Conservation (phyloP, 2,329 filamentous ascomycete genomes). For the Colletotrichum lentis region DNA sequence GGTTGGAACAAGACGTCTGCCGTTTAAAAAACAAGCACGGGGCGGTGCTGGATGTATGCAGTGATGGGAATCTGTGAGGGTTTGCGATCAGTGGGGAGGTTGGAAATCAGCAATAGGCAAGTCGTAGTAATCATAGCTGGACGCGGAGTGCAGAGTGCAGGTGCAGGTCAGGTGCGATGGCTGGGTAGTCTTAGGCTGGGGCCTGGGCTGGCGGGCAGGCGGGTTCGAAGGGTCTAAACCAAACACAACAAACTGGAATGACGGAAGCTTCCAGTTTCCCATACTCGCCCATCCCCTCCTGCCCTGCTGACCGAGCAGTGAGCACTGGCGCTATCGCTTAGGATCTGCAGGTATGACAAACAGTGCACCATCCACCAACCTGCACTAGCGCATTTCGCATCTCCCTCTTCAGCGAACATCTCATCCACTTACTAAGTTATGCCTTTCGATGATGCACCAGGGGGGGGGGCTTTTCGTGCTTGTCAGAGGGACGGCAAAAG, state of each 20-base stretch:
- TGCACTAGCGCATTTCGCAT: conserved; percentile 20
- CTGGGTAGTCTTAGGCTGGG: conserved; percentile 1
- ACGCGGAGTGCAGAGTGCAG: conserved; percentile 2
- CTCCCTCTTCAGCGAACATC: conserved; percentile 22
- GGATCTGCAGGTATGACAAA: conserved; percentile 37
- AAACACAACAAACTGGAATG: conserved; percentile 21
- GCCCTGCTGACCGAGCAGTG: conserved; percentile 36
- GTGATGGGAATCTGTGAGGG: conserved; percentile 14
- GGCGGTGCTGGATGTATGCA: conserved; percentile 18
- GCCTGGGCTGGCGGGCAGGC: conserved; percentile 11
- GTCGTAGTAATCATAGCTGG: conserved; percentile 4
- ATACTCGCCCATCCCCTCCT: background rate
- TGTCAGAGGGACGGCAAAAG: background rate
- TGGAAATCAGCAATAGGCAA: conserved; percentile 8
- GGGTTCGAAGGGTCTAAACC: background rate
- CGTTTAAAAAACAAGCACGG: conserved; percentile 1
- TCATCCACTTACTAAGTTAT: background rate
- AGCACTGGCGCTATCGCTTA: conserved; percentile 28
- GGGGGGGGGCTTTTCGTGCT: background rate
- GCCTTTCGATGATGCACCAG: background rate
- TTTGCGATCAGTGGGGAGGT: background rate
- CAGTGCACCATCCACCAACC: conserved; percentile 22
- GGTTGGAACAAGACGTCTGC: conserved; percentile 20
- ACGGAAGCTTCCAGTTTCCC: conserved; percentile 35
- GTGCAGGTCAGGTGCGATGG: conserved; percentile 9